A percentile compares a stretch with the other conserved stretches of the same genome.
These are phyloP conservation scores for Phytophthora melonis DNA, from an alignment of 352 stramenopile species.

Conservation along the genomic window DNA sequence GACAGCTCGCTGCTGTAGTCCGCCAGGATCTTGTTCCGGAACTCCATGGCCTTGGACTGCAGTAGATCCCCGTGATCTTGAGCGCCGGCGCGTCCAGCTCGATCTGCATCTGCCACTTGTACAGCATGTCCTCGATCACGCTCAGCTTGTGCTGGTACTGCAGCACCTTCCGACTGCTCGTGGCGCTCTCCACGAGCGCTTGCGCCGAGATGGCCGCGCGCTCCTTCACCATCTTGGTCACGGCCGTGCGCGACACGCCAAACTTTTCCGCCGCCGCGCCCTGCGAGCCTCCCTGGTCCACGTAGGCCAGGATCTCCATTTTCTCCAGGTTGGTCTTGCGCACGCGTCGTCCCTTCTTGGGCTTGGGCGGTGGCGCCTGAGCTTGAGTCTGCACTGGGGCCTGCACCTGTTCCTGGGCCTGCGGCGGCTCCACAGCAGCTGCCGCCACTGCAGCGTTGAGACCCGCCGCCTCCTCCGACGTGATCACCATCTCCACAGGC, in stretches of 20 bases:
- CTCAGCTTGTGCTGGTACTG: conserved; percentile 88
- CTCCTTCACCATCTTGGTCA: conserved; percentile 92
- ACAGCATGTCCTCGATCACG: conserved; percentile 88
- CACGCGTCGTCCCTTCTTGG: conserved; percentile 68
- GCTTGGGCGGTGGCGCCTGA: conserved; percentile 12
- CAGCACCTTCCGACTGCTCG: conserved; percentile 80
- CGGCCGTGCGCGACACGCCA: conserved; percentile 79
- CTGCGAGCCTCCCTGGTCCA: conserved; percentile 82
- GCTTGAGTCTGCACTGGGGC: not conserved
- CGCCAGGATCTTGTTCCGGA: conserved; percentile 81
- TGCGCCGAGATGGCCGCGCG: conserved; percentile 76
- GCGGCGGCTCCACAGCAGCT: not conserved
- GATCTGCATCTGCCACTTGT: conserved; percentile 87
- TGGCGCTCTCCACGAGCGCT: conserved; percentile 67
- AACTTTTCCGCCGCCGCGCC: conserved; percentile 82
- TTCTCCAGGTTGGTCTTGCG: conserved; percentile 89
- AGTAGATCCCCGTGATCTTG: conserved; percentile 81
- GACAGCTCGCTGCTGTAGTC: conserved; percentile 76
- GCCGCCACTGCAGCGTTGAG: conserved; percentile 21
- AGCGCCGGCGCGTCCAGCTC: conserved; percentile 70
- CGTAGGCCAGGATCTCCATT: conserved; percentile 83
- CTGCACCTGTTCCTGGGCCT: conserved; percentile 1
- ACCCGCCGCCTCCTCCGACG: conserved; percentile 20
- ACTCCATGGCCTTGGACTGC: conserved; percentile 84
- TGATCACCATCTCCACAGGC: conserved; percentile 27